Base-by-base conservation (phyloP, 2,329 filamentous ascomycete genomes). In the Colletotrichum lindemuthianum region DNA sequence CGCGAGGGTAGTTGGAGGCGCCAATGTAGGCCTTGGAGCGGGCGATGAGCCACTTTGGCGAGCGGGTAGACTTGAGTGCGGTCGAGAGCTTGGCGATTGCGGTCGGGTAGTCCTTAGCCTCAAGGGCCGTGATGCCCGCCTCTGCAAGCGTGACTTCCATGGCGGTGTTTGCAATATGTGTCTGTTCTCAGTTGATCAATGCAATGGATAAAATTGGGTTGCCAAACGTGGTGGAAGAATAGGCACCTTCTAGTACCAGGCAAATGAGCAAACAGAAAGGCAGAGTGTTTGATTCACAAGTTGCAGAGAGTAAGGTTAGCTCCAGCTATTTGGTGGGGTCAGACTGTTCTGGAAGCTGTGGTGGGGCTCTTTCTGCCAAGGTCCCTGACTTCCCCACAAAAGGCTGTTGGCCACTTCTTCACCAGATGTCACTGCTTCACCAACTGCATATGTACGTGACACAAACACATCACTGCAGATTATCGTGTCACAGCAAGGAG, bases 11-110 rank as follows among this genome's bases (percentile, higher is more conserved):
- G 54, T 88, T 81, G 69, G 82, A 82, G 2, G 85, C 82, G 64
- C 91, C 86, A 53, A 92, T 85, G 73, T 93, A 90, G 43, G 92
- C 92, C 45, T 89, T 93, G 5, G 93, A 91, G 16, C 95, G 92
- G 69, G 91, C 88, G 67, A 96, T 87, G 67, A 95, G 90, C 86
- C 96, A 97, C 52, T 86, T 79, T 1, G 92, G 91, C 3, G 92
- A 92, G 43, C 81, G 81, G 0, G 90, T 88, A 11, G 82, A 82
- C 66, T 87, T 79, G 39, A 97, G 81, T 7, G 92, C 92, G 43
- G 81, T 77, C 8, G 90, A 90, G 68, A 91, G 90, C 70, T 89
- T 85, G 40, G 81, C 75, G 69, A 97, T 86, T 48, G 92, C 93
- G 50, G 84, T 81, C 6, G 84, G 79, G 76, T 88, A 95, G 65